Evolutionary conservation across 1,284 basidiomycete species (phyloP).

Genomic region (Malassezia sympodialis): DNA sequence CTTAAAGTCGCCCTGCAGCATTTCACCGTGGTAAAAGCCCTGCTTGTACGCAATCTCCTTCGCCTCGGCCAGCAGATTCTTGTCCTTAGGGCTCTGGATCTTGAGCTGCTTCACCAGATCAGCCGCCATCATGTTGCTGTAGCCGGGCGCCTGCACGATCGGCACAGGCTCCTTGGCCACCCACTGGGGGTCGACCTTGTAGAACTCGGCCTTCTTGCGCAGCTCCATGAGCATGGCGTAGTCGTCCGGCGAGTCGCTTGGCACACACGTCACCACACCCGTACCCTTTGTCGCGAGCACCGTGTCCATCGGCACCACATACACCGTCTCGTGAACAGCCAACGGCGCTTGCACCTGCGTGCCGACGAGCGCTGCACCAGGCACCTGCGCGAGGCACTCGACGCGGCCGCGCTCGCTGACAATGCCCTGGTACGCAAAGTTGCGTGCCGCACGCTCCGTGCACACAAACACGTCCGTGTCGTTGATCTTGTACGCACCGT

Average conservation of each 20-base stretch:
- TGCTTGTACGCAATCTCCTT: conserved; percentile 98
- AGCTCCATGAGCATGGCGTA: conserved; percentile 82
- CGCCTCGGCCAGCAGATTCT: conserved; percentile 71
- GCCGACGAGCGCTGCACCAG: conserved; percentile 70
- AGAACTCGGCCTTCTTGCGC: conserved; percentile 92
- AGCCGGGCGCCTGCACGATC: conserved; percentile 76
- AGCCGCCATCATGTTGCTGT: conserved; percentile 85
- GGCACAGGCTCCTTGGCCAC: conserved; percentile 73
- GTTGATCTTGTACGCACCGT: conserved; percentile 69
- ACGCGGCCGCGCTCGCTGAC: conserved; percentile 51
- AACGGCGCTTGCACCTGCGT: conserved; percentile 84
- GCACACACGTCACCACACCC: conserved; percentile 94
- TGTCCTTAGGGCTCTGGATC: conserved; percentile 89
- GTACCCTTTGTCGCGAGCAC: conserved; percentile 95
- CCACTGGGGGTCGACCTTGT: conserved; percentile 89
- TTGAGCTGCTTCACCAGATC: conserved; percentile 78
- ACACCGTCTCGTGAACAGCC: conserved; percentile 71
- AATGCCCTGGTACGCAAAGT: conserved; percentile 89
- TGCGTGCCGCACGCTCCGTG: conserved; percentile 80
- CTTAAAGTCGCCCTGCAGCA: conserved; percentile 79
- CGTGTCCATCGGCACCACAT: conserved; percentile 94
- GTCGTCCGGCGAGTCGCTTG: conserved; percentile 97
- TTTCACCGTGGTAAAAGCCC: conserved; percentile 86
- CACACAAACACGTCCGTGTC: conserved; percentile 69
- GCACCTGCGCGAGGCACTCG: conserved; percentile 33